Evolutionary conservation across 1,139 yeast species (phyloP).

Genomic region (Pichia sp.): DNA sequence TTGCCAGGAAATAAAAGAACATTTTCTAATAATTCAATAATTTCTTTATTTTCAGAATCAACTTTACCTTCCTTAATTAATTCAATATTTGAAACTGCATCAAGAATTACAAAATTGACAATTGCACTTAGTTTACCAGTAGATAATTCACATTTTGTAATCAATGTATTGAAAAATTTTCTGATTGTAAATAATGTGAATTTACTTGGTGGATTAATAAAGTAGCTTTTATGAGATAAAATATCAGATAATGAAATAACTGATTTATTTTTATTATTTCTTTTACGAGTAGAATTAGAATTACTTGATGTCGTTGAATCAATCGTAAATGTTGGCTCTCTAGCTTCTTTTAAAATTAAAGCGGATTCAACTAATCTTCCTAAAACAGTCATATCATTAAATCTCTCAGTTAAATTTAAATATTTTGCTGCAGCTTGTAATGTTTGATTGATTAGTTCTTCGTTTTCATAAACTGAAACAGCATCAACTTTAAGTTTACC

Average conservation of each 20-base stretch:
- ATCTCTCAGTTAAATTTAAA: conserved; percentile 32
- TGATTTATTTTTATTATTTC: conserved; percentile 26
- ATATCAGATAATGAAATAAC: conserved; percentile 59
- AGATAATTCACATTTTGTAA: conserved; percentile 49
- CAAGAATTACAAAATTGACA: conserved; percentile 49
- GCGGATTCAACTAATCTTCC: conserved; percentile 44
- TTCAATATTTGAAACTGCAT: conserved; percentile 32
- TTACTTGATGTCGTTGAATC: conserved; percentile 11
- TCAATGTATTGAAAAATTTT: conserved; percentile 42
- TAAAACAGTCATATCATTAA: conserved; percentile 37
- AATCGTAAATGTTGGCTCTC: conserved; percentile 21
- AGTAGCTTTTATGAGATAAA: conserved; percentile 60
- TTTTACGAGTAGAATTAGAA: conserved; percentile 26
- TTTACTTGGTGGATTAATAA: conserved; percentile 38
- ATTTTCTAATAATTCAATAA: conserved; percentile 40
- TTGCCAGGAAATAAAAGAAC: conserved; percentile 62
- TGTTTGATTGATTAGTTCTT: conserved; percentile 31
- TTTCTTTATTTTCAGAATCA: conserved; percentile 27
- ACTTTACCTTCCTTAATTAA: conserved; percentile 20
- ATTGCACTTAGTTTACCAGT: conserved; percentile 60
- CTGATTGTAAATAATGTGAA: conserved; percentile 37
- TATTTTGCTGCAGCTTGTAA: conserved; percentile 31
- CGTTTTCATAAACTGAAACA: conserved; percentile 32
- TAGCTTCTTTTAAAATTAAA: conserved; percentile 40
- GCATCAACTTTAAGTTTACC: conserved; percentile 35